A percentile compares a stretch with the other conserved stretches of the same genome.
These are phyloP conservation scores for Arxiozyma slooffiae DNA, from an alignment of 1,139 yeast genomes.

Conservation along the genomic window DNA sequence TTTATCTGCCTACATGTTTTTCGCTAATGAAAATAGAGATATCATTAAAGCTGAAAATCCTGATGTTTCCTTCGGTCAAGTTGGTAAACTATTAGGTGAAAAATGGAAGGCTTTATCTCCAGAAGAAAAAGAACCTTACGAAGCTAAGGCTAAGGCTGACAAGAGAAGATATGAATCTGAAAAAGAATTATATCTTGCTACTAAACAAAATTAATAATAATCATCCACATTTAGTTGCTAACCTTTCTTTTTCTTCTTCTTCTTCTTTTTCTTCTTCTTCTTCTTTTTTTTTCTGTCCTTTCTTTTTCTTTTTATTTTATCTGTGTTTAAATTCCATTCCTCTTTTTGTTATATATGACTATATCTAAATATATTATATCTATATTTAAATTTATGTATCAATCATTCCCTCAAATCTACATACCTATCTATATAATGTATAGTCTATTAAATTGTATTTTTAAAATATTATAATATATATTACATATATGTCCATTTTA, in stretches of 20 bases:
- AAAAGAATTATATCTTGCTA: slow-evolving; percentile 75
- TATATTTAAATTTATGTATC: background rate
- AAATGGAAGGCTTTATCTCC: slow-evolving; percentile 84
- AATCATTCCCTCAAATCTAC: background rate
- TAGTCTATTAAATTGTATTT: background rate
- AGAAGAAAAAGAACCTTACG: slow-evolving; percentile 81
- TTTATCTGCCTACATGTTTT: slow-evolving; percentile 95
- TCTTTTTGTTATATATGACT: too few relatives aligned
- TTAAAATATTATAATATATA: background rate
- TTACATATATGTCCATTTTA: background rate
- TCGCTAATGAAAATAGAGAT: slow-evolving; percentile 95
- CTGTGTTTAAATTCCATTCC: too few relatives aligned
- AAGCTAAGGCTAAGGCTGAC: slow-evolving; percentile 87
- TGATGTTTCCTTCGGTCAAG: slow-evolving; percentile 85
- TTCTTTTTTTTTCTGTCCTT: too few relatives aligned
- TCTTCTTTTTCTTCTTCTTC: background rate
- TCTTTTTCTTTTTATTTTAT: too few relatives aligned
- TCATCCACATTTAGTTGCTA: too few relatives aligned
- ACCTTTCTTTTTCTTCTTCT: background rate
- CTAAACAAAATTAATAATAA: slow-evolving; percentile 19
- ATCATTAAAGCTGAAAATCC: slow-evolving; percentile 90
- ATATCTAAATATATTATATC: background rate
- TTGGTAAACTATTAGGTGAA: slow-evolving; percentile 87
- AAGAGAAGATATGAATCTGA: slow-evolving; percentile 95
- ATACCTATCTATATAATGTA: background rate